These are phyloP conservation scores for Klebsormidium nitens DNA, from an alignment of 139 green algal species.

Conservation along the genomic window DNA sequence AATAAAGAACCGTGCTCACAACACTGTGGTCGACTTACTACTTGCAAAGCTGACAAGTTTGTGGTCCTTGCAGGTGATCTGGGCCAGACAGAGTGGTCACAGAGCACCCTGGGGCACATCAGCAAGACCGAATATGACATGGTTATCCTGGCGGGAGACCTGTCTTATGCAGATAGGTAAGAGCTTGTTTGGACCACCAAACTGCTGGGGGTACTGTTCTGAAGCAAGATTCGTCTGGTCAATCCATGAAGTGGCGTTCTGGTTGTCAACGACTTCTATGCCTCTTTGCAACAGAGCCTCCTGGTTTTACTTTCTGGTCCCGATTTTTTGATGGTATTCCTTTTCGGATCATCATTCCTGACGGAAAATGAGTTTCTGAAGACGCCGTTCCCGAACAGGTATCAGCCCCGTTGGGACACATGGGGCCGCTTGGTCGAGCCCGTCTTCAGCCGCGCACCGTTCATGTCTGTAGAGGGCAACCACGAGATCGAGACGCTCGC, in stretches of 20 bases:
- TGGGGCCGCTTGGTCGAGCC: slow-evolving; percentile 57
- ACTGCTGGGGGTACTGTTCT: not conserved
- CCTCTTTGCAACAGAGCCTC: too few relatives aligned
- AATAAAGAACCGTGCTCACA: not conserved
- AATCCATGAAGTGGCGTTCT: too few relatives aligned
- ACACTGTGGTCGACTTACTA: not conserved
- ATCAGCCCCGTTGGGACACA: slow-evolving; percentile 72
- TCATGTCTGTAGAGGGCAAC: slow-evolving; percentile 63
- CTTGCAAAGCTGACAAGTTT: slow-evolving; percentile 3
- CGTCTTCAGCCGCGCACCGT: slow-evolving; percentile 44
- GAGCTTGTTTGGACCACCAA: not conserved
- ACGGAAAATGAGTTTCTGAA: too few relatives aligned
- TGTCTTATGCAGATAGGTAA: slow-evolving; percentile 68
- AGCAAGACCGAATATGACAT: slow-evolving; percentile 10
- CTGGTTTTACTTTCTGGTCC: too few relatives aligned
- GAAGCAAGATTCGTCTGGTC: too few relatives aligned
- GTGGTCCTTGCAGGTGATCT: slow-evolving; percentile 63
- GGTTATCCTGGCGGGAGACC: slow-evolving; percentile 65
- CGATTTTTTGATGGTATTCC: too few relatives aligned
- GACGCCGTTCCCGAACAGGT: too few relatives aligned
- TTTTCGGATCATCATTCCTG: too few relatives aligned
- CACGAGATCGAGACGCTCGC: slow-evolving; percentile 56
- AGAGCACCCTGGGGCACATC: slow-evolving; percentile 59
- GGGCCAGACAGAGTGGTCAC: slow-evolving; percentile 68
- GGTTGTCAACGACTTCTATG: too few relatives aligned